These are phyloP conservation scores for Domatiomyces globalis DNA, from an alignment of 2,329 filamentous ascomycete genomes.

Conservation along the genomic window DNA sequence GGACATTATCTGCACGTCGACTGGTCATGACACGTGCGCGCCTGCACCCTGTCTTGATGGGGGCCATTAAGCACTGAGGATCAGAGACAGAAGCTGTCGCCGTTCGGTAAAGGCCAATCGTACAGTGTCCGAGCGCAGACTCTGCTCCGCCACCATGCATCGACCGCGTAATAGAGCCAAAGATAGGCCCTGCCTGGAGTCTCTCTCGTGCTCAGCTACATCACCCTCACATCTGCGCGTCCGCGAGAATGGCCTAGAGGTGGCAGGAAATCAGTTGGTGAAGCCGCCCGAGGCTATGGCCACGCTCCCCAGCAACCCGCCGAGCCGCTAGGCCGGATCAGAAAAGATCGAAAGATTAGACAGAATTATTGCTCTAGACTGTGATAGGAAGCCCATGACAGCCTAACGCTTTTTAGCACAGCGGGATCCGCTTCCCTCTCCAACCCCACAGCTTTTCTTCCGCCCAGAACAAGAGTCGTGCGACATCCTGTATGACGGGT, in stretches of 20 bases:
- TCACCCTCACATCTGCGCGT: neutral
- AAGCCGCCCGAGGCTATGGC: neutral
- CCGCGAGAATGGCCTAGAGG: neutral
- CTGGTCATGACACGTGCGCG: neutral
- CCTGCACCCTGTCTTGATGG: neutral
- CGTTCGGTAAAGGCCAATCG: neutral
- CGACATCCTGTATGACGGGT: too few species aligned
- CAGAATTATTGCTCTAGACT: too few species aligned
- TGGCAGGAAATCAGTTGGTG: neutral
- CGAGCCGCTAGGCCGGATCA: too few species aligned
- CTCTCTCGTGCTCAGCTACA: neutral
- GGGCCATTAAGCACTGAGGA: neutral
- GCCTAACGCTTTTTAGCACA: neutral
- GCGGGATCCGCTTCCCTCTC: neutral
- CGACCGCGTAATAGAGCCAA: neutral
- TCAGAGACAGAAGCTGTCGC: neutral
- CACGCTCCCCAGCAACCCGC: neutral
- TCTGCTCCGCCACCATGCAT: neutral
- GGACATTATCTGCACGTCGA: neutral
- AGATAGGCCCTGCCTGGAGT: neutral
- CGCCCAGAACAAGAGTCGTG: too few species aligned
- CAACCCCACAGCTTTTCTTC: neutral
- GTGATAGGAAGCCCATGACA: too few species aligned
- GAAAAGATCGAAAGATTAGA: neutral
- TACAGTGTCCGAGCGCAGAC: neutral